These are phyloP conservation scores for Penicillium bialowiezense DNA, from an alignment of 495 filamentous ascomycete genomes.

Conservation along the genomic window DNA sequence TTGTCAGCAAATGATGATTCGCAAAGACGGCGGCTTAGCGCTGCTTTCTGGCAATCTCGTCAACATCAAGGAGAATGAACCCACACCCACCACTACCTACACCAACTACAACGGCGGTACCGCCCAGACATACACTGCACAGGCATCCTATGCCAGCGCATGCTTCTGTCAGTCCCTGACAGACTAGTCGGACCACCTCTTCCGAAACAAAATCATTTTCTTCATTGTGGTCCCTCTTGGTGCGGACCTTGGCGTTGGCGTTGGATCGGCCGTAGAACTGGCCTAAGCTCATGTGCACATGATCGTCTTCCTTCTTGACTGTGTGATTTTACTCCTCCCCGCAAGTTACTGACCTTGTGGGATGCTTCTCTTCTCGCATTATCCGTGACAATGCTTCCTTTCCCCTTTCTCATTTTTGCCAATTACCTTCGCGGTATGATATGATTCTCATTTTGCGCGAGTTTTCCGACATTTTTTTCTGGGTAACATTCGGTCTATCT, in stretches of 20 bases:
- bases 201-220: constrained; percentile 21
- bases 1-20: constrained; percentile 71
- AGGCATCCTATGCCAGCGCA: constrained; percentile 36
- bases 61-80: constrained; percentile 57
- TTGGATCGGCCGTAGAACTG: constrained; percentile 16
- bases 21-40: constrained; percentile 43
- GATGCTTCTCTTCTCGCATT: constrained; percentile 6
- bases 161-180: constrained; percentile 45
- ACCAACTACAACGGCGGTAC: constrained; percentile 20
- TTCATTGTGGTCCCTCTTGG: constrained; percentile 19
- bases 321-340: constrained; percentile 19
- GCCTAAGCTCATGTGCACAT: constrained; percentile 28
- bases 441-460: constrained; percentile 11
- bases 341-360: constrained; percentile 6
- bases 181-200: constrained; percentile 25
- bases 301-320: constrained; percentile 21
- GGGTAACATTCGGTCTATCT: constrained; percentile 17
- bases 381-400: neutral
- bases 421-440: constrained; percentile 8
- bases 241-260: constrained; percentile 24
- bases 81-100: constrained; percentile 39
- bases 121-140: constrained; percentile 38
- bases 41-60: constrained; percentile 50
- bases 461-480: constrained; percentile 5
- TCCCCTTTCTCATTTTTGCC: constrained; percentile 1